phyloP scores from a whole-genome alignment of 345 rosid species.

The Eucalyptus shirleyi region DNA sequence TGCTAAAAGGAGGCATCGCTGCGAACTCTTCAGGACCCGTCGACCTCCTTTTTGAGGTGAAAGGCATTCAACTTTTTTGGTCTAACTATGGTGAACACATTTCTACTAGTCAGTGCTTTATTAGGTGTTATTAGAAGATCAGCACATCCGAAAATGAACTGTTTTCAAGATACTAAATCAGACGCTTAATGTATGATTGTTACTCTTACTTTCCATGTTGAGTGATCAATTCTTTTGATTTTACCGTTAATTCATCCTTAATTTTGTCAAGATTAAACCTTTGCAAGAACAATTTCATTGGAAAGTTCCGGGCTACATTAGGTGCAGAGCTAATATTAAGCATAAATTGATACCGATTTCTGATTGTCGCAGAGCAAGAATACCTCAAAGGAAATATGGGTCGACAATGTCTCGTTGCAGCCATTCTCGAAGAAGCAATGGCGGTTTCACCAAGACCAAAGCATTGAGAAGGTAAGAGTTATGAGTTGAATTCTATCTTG shows the following conservation, averaged over 20 bases:
- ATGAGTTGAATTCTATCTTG: not conserved
- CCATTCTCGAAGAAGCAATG: slow-evolving; percentile 54
- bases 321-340: too few species aligned
- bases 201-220: not conserved
- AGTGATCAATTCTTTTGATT: not conserved
- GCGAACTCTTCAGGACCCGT: slow-evolving; percentile 37
- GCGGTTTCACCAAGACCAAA: slow-evolving; percentile 49
- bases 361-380: slow-evolving; percentile 26
- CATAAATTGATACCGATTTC: not conserved
- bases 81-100: too few species aligned
- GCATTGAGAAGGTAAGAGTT: slow-evolving; percentile 30
- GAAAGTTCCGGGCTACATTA: too few species aligned
- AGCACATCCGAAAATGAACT: not conserved
- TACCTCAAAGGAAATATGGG: slow-evolving; percentile 30
- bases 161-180: not conserved
- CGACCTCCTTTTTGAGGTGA: slow-evolving; percentile 49
- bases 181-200: not conserved
- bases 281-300: not conserved
- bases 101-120: not conserved
- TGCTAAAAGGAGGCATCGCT: slow-evolving; percentile 60
- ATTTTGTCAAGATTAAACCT: not conserved
- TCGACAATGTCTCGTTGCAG: slow-evolving; percentile 40
- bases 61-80: not conserved
- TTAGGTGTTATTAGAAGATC: not conserved
- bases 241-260: not conserved